Evolutionary conservation across 192 early-diverging fungal genomes (phyloP), one percentile per base, ranked within the genome.

Genomic region (Powellomyces hirtus): DNA sequence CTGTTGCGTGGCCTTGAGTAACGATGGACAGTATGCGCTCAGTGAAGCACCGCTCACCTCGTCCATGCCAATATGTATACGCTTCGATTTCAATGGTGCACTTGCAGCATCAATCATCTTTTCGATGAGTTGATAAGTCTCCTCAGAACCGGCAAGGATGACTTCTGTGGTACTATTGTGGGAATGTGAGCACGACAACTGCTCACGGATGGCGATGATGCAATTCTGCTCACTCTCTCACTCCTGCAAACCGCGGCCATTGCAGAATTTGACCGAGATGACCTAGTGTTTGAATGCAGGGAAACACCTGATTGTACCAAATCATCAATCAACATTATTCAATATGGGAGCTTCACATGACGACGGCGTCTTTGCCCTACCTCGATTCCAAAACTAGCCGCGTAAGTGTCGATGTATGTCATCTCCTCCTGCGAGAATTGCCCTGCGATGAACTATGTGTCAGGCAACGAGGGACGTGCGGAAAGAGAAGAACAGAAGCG

Each of bases 281-380:
- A 4, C 93, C 93, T 61, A 95, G 73, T 10, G 91, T 94, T 76
- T 95, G 93, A 38, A 95, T 95, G 66, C 92, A 94, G 18, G 93
- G 85, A 24, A 95, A 81, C 26, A 74, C 86, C 67, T 67, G 10
- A 1, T 20, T 0, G 16, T 26, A 38, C 7, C 5, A 2, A 49
- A 18, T 49, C 26, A 24, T 49, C 2, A 49, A 14, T 18, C 16
- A 14, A 18, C 46, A n/a, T n/a, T n/a, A n/a, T n/a, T n/a, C n/a
- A n/a, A n/a, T n/a, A n/a, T 14, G 46, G n/a, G 26, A 49, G 18
- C 18, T 18, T 7, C 46, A 16, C 26, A 7, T 49, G 2, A 49
- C 46, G 46, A 3, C 3, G 46, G n/a, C 5, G 16, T 16, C 46
- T 5, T 49, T 7, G n/a, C n/a, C 37, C 1, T 4, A 93, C 88